These are phyloP conservation scores for Ophiostoma quercus DNA, from an alignment of 2,329 filamentous ascomycete species.

Conservation along the genomic window DNA sequence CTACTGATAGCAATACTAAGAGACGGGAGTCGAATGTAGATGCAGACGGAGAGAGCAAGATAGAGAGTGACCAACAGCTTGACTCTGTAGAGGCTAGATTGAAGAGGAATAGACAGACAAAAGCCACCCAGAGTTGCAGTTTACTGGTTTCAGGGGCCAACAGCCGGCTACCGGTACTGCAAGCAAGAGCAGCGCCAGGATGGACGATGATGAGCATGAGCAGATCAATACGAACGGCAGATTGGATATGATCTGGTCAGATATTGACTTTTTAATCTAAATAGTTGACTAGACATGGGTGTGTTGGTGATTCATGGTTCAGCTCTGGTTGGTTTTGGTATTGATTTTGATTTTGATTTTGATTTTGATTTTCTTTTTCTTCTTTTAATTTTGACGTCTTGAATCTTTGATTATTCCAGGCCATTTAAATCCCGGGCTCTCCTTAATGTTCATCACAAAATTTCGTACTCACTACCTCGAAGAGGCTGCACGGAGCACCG, in stretches of 20 bases:
- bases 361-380: not conserved
- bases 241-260: not conserved
- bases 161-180: slow-evolving; percentile 1
- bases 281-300: not conserved
- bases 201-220: not conserved
- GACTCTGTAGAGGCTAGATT: not conserved
- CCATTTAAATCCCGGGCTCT: too few species aligned
- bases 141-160: slow-evolving; percentile 16
- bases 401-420: not conserved
- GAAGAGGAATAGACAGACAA: too few species aligned
- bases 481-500: not conserved
- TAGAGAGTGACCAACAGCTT: too few species aligned
- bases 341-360: not conserved
- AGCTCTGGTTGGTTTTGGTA: not conserved
- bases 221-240: not conserved
- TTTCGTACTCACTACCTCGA: not conserved
- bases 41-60: not conserved
- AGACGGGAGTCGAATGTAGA: not conserved
- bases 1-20: slow-evolving; percentile 6
- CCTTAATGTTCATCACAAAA: too few species aligned
- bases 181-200: not conserved
- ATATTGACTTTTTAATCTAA: not conserved
- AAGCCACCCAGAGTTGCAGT: slow-evolving; percentile 15
- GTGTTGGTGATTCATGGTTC: not conserved
- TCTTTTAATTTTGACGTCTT: not conserved